Evolutionary conservation across 805 yeast genomes (phyloP), one percentile per base, ranked within the genome.

Genomic region (Lipomyces starkeyi): DNA sequence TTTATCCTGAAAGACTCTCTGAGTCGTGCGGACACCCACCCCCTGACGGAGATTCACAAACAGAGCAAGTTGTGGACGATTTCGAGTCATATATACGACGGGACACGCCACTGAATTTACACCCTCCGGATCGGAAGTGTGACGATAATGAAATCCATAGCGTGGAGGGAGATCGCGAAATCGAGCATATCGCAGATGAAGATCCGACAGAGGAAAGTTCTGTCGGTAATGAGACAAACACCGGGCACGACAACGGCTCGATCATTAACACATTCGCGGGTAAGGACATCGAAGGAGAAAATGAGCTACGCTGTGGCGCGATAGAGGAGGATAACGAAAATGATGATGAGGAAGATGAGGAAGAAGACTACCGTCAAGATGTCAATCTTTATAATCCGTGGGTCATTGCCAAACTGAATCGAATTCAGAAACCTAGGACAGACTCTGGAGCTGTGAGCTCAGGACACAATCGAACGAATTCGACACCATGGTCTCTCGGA

Each of bases 351-450:
- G 22, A 17, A 4, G 60, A 34, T 37, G 27, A 37, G 17, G 59
- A n/a, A 11, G 47, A 47, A 13, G 58, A 58, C 29, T 49, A 58
- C 40, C 52, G 49, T 3, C 37, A 53, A 8, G 53, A 59, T 35
- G 49, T 57, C 27, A 29, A n/a, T 6, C 40, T 64, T 57, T 34
- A 57, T 27, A 64, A 47, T 35, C 67, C 67, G n/a, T 56, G 64
- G 63, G 22, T 60, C 7, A 8, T 34, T n/a, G 62, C 67, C 14
- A 64, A 64, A 52, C 20, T 61, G 22, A 60, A 56, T 37, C 60
- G 49, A 32, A 49, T 61, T 40, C 32, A 40, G 13, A 54, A 29
- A 25, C 52, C 67, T 29, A 13, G 20, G 7, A 8, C 34, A 27
- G 47, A 29, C 9, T 1, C 37, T 11, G 27, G 43, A 20, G 37